Base-by-base conservation (phyloP, 768 basidiomycete genomes). In the Cystofilobasidium macerans region DNA sequence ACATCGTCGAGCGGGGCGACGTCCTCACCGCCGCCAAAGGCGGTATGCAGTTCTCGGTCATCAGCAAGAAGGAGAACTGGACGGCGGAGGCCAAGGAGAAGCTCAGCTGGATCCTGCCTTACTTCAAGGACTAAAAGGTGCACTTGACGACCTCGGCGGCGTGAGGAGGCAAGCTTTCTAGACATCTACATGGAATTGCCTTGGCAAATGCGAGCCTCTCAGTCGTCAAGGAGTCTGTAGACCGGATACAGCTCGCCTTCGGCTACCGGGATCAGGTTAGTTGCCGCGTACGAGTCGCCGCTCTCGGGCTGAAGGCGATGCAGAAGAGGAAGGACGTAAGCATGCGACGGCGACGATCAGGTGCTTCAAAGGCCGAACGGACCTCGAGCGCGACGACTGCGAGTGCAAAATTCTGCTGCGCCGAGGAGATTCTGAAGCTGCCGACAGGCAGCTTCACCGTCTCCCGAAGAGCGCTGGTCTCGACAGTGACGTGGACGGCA, bases 21-120 rank as follows among this genome's bases (percentile, higher is more conserved):
- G 73, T 88, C 48, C 78, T 89, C 64, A 79, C 81, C 6, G 83
- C 87, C 63, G 87, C 88, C 71, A 80, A 77, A 20, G 93, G 90
- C 13, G 80, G 79, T n/a, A 95, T 95, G 93, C 80, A 83, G 43
- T 68, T 63, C 45, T 36, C 33, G n/a, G 62, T 61, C 42, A 54
- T 68, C 35, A 57, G 61, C 11, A 58, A 54, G 38, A 68, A 68
- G 61, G 67, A 68, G 28, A n/a, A 30, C 7, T 64, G 62, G 62
- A 22, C 61, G 13, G 13, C 58, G 20, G 67, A 68, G 62, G 57
- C 67, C 13, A 58, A 60, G 57, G 57, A 68, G 54, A 68, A 62
- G 36, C 35, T 68, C 20, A 47, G 67, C 14, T 68, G 38, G 22
- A 48, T 68, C 22, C 45, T 68, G 57, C 57, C 57, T 36, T 68